Percentiles rank a stretch among this genome's conserved stretches.
These are phyloP conservation scores for Claviceps sp. DNA, from an alignment of 2,329 filamentous ascomycete genomes.

Conservation along the genomic window DNA sequence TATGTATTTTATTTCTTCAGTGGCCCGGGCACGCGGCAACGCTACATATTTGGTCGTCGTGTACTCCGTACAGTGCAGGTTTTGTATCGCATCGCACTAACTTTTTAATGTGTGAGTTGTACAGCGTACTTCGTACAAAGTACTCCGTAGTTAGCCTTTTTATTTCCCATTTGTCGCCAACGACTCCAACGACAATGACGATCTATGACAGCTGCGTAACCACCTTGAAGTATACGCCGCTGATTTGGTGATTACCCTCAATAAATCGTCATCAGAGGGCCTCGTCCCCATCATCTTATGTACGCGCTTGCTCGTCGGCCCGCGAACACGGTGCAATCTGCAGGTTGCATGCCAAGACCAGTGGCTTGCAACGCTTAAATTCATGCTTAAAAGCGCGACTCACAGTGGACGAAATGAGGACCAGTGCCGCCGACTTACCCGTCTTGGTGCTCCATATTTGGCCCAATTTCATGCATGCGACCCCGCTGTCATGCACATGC, in stretches of 20 bases:
- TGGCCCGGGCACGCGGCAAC: background rate
- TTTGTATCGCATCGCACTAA: too few species aligned
- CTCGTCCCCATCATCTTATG: too few species aligned
- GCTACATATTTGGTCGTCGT: background rate
- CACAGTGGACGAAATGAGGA: conserved; percentile 1
- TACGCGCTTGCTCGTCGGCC: background rate
- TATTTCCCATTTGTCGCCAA: too few species aligned
- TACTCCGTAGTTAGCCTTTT: too few species aligned
- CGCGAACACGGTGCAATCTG: conserved; percentile 6
- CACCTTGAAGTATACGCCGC: too few species aligned
- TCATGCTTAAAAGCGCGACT: conserved; percentile 31
- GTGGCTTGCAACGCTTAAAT: conserved; percentile 36
- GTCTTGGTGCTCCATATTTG: background rate
- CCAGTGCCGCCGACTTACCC: conserved; percentile 10
- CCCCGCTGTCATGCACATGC: background rate
- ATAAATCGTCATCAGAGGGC: too few species aligned
- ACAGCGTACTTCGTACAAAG: too few species aligned
- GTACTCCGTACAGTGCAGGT: background rate
- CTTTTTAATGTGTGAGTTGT: too few species aligned
- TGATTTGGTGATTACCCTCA: too few species aligned
- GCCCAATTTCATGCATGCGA: background rate
- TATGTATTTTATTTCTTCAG: background rate
- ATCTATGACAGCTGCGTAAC: too few species aligned
- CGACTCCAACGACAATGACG: too few species aligned
- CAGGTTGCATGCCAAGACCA: conserved; percentile 24